Conservation (phyloP, 495 filamentous ascomycete species). For the Neurospora hispaniola region DNA sequence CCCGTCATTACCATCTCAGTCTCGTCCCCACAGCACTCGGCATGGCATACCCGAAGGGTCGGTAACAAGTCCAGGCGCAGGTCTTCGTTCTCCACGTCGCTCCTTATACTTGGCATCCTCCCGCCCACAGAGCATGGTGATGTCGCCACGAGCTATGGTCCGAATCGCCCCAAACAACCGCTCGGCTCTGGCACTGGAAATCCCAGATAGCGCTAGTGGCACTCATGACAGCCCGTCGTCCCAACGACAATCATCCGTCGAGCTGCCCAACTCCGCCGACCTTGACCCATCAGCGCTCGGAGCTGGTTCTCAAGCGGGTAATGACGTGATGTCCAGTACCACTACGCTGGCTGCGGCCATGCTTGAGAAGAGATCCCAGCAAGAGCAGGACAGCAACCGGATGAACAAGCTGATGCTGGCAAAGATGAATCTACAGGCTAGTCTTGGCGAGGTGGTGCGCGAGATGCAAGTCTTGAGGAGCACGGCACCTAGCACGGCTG, state of each 20-base stretch:
- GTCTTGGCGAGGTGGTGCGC: constrained; percentile 70
- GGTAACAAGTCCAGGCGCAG: constrained; percentile 21
- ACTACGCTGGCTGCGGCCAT: constrained; percentile 56
- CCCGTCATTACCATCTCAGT: constrained; percentile 12
- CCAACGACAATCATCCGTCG: constrained; percentile 43
- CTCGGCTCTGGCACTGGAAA: constrained; percentile 18
- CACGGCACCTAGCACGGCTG: constrained; percentile 25
- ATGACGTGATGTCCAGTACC: constrained; percentile 59
- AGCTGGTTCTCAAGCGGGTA: constrained; percentile 11
- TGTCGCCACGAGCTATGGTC: constrained; percentile 39
- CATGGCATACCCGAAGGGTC: constrained; percentile 28
- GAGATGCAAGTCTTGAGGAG: constrained; percentile 62
- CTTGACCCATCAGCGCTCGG: constrained; percentile 38
- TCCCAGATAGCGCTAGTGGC: constrained; percentile 7
- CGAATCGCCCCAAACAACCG: constrained; percentile 37
- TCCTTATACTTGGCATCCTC: constrained; percentile 22
- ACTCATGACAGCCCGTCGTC: not conserved
- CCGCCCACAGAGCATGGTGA: constrained; percentile 38
- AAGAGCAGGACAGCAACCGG: constrained; percentile 48
- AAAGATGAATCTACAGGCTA: constrained; percentile 82
- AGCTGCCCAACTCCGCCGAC: constrained; percentile 61
- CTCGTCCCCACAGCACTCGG: constrained; percentile 26
- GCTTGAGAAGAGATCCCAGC: constrained; percentile 19
- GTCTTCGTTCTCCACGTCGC: constrained; percentile 41
- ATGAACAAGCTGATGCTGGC: constrained; percentile 80